These are phyloP conservation scores for Quercus lobata DNA, from an alignment of 331 rosid genomes.

Conservation along the genomic window DNA sequence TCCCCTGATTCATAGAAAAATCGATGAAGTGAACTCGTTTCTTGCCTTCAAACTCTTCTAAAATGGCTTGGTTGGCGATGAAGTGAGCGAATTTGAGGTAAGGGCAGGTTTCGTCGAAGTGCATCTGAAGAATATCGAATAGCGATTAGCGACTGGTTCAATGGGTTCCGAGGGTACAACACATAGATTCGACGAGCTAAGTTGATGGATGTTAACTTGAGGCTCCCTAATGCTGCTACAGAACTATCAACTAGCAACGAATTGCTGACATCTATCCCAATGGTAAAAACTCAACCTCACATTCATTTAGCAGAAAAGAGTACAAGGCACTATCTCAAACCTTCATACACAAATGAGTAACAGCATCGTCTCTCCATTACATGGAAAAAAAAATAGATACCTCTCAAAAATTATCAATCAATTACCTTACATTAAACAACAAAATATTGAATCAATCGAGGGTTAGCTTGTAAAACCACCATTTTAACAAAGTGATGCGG, in stretches of 20 bases:
- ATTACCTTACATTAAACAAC: not conserved
- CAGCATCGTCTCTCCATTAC: not conserved
- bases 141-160: no score
- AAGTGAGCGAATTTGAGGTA: no score
- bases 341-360: not conserved
- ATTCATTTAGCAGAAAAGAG: not conserved
- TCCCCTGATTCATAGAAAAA: no score
- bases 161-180: no score
- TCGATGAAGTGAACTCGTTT: no score
- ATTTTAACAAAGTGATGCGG: not conserved
- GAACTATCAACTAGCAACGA: not conserved
- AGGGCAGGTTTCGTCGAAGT: no score
- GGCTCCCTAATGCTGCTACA: not conserved
- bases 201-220: no score
- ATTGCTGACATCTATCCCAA: not conserved
- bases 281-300: not conserved
- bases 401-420: not conserved
- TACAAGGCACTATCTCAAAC: not conserved
- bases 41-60: no score
- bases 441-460: not conserved
- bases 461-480: not conserved
- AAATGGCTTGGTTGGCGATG: no score
- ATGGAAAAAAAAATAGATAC: not conserved
- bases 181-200: no score
- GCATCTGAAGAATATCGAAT: no score